phyloP scores from a whole-genome alignment of 2,329 filamentous ascomycete species.

The Xylaria sp. region DNA sequence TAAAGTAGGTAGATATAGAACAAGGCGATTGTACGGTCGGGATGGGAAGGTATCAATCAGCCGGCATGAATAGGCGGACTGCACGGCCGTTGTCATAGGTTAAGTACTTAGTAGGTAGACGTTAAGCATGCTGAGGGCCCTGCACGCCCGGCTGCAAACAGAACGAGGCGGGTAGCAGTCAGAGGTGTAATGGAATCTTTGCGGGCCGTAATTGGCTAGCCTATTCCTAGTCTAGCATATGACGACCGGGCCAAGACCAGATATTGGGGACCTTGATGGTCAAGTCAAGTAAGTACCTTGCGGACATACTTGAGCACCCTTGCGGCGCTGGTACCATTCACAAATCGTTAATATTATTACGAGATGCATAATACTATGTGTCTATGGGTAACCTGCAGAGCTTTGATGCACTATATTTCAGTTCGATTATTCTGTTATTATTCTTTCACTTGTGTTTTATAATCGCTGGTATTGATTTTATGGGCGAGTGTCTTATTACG shows the following conservation, averaged over 20 bases:
- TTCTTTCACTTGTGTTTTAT: too few species aligned
- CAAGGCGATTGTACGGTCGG: constrained; percentile 10
- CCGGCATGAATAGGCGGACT: neutral
- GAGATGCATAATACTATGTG: neutral
- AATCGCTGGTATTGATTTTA: too few species aligned
- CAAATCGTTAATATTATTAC: neutral
- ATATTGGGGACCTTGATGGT: constrained; percentile 46
- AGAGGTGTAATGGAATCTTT: constrained; percentile 34
- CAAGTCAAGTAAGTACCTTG: neutral
- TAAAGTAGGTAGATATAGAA: neutral
- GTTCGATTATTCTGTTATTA: too few species aligned
- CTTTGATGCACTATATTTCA: too few species aligned
- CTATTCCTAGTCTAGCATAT: constrained; percentile 24
- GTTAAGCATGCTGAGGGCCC: neutral
- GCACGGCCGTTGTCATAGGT: neutral
- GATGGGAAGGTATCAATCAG: too few species aligned
- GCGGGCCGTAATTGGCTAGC: constrained; percentile 40
- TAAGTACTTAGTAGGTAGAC: too few species aligned
- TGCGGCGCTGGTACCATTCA: neutral
- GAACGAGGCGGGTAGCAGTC: constrained; percentile 20
- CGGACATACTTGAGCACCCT: neutral
- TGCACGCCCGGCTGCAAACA: constrained; percentile 26
- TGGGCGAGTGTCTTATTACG: too few species aligned
- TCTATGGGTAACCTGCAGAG: neutral
- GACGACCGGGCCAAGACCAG: constrained; percentile 41